Evolutionary conservation across 345 rosid species (phyloP).

Genomic region (Dipteronia dyeriana): DNA sequence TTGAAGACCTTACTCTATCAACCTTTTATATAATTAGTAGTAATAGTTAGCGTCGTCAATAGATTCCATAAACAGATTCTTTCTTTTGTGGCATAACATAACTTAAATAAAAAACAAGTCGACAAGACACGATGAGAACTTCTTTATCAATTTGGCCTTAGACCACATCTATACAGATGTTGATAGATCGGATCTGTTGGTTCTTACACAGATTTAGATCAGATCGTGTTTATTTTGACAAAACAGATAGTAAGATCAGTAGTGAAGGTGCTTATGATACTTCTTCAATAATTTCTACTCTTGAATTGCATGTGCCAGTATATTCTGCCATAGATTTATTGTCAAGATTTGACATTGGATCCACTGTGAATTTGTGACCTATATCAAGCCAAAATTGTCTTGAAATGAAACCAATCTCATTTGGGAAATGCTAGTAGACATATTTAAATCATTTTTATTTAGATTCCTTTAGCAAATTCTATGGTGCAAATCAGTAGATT

Average conservation of each 20-base stretch:
- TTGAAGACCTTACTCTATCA: background rate
- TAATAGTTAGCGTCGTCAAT: background rate
- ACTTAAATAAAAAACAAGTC: background rate
- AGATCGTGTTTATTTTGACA: too few species aligned
- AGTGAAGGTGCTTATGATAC: too few species aligned
- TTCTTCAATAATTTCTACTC: background rate
- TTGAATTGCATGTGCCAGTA: background rate
- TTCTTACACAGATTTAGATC: too few species aligned
- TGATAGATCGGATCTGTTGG: too few species aligned
- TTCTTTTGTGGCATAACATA: background rate
- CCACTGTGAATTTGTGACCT: too few species aligned
- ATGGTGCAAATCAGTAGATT: background rate
- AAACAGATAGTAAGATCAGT: background rate
- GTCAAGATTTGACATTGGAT: too few species aligned
- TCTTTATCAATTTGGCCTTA: background rate
- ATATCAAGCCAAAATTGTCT: too few species aligned
- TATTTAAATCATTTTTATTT: background rate
- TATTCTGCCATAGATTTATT: too few species aligned
- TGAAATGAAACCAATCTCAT: background rate
- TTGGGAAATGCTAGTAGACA: background rate
- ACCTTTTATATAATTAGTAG: background rate
- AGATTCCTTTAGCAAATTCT: background rate
- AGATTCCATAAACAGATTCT: background rate
- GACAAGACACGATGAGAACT: background rate
- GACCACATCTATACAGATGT: background rate